phyloP scores from a whole-genome alignment of 495 filamentous ascomycete species.

The Penicillium macrosclerotiorum region DNA sequence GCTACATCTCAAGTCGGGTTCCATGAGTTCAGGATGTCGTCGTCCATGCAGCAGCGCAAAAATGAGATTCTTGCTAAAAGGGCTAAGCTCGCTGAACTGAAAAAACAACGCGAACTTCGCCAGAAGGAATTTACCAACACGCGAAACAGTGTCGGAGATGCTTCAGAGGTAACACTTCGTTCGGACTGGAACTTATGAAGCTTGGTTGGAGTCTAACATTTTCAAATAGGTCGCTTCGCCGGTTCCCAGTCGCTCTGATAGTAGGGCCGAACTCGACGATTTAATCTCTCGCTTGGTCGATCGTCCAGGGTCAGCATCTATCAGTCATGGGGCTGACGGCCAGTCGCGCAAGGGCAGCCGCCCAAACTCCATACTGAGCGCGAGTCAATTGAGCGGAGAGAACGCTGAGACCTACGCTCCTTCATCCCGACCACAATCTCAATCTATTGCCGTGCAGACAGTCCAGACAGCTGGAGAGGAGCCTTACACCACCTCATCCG shows the following conservation, averaged over 20 bases:
- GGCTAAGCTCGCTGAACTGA: conserved; percentile 93
- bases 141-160: conserved; percentile 62
- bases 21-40: conserved; percentile 32
- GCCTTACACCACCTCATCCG: conserved; percentile 66
- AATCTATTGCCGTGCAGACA: conserved; percentile 62
- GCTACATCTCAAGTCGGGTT: conserved; percentile 11
- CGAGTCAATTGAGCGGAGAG: conserved; percentile 68
- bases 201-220: conserved; percentile 11
- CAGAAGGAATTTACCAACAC: conserved; percentile 65
- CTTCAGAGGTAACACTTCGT: conserved; percentile 45
- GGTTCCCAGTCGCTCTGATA: conserved; percentile 65
- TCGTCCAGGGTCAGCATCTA: conserved; percentile 70
- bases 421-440: conserved; percentile 36
- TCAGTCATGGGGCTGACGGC: conserved; percentile 60
- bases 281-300: conserved; percentile 78
- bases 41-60: conserved; percentile 74
- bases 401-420: conserved; percentile 52
- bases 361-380: conserved; percentile 79
- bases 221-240: conserved; percentile 60
- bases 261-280: conserved; percentile 75
- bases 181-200: conserved; percentile 15
- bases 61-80: conserved; percentile 94
- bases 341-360: conserved; percentile 70
- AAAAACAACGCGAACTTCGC: conserved; percentile 81
- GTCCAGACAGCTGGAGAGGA: conserved; percentile 66